A percentile compares a stretch with the other conserved stretches of the same genome.
phyloP scores from a whole-genome alignment of 495 filamentous ascomycete species.

The Penicillium paxilli region DNA sequence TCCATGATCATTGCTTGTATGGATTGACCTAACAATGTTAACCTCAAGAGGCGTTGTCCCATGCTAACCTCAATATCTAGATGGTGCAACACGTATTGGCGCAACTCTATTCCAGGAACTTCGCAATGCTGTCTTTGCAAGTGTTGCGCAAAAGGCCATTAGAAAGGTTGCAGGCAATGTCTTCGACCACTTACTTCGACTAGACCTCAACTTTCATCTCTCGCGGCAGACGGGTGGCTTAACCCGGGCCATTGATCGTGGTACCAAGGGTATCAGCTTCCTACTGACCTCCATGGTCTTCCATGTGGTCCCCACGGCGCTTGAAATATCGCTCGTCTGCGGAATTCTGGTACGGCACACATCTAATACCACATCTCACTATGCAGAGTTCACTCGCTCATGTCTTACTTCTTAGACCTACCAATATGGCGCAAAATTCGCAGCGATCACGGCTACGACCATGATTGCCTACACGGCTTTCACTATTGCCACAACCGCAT shows the following conservation, averaged over 20 bases:
- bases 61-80: constrained; percentile 37
- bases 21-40: constrained; percentile 11
- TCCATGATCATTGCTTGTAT: constrained; percentile 86
- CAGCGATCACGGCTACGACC: constrained; percentile 83
- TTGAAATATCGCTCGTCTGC: constrained; percentile 95
- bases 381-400: constrained; percentile 3
- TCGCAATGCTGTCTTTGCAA: constrained; percentile 94
- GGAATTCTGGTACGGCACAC: constrained; percentile 72
- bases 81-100: constrained; percentile 84
- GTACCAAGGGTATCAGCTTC: constrained; percentile 98
- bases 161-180: constrained; percentile 87
- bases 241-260: constrained; percentile 91
- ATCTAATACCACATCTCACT: neutral
- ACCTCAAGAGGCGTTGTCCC: constrained; percentile 5
- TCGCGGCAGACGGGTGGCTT: constrained; percentile 91
- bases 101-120: constrained; percentile 87
- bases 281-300: constrained; percentile 97
- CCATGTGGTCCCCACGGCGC: constrained; percentile 88
- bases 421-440: constrained; percentile 90
- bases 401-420: constrained; percentile 65
- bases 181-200: constrained; percentile 82
- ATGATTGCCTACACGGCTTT: constrained; percentile 95
- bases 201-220: constrained; percentile 93
- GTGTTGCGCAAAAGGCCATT: constrained; percentile 95
- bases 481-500: constrained; percentile 92